phyloP scores from a whole-genome alignment of 306 rosid genomes.

The Senna tora region DNA sequence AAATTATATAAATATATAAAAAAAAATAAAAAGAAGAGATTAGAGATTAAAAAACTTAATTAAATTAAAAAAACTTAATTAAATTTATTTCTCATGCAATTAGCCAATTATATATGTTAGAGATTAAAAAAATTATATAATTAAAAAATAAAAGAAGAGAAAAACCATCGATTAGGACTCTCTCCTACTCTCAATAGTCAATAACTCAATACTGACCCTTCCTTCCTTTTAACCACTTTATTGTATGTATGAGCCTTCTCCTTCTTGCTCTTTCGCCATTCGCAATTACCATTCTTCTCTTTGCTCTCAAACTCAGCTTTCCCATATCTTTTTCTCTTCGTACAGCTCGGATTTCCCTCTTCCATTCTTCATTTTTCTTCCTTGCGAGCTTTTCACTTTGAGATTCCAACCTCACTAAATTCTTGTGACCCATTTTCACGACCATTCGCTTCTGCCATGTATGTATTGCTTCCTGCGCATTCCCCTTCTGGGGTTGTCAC shows the following conservation, averaged over 20 bases:
- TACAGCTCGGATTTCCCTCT: constrained; percentile 29
- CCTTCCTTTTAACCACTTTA: constrained; percentile 3
- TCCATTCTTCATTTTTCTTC: background rate
- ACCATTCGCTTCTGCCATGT: background rate
- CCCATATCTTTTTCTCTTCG: background rate
- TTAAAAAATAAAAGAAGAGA: too few relatives aligned
- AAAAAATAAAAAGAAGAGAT: too few relatives aligned
- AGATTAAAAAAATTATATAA: too few relatives aligned
- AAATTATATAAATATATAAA: too few relatives aligned
- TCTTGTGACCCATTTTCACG: constrained; percentile 1
- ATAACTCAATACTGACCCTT: constrained; percentile 32
- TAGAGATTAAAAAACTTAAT: too few relatives aligned
- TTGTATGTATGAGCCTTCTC: background rate
- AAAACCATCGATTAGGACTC: background rate
- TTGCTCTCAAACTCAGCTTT: background rate
- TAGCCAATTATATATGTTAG: too few relatives aligned
- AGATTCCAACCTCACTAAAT: constrained; percentile 23
- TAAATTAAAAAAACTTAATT: too few relatives aligned
- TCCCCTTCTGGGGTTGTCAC: background rate
- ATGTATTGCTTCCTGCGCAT: background rate
- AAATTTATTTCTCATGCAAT: too few relatives aligned
- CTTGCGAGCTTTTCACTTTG: constrained; percentile 20
- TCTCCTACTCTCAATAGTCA: constrained; percentile 4
- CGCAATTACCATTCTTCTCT: background rate
- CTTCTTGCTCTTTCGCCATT: background rate